Conservation (phyloP, 1,284 basidiomycete genomes). For the Cutaneotrichosporon sp. region DNA sequence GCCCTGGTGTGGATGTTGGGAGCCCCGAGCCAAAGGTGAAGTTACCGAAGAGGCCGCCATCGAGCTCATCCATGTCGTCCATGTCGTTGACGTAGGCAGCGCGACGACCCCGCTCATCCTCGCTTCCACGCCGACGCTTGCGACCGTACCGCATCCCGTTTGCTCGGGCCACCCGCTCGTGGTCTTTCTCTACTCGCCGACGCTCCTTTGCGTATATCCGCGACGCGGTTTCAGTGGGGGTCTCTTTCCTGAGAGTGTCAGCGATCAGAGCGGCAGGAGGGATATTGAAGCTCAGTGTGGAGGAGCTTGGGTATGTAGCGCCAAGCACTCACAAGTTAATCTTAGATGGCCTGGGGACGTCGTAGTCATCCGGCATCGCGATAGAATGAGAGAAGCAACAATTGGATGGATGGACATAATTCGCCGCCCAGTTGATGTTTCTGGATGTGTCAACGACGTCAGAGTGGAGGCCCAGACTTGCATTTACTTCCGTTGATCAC, state of each 20-base stretch:
- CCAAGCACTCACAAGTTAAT: background rate
- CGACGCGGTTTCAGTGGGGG: conserved; percentile 33
- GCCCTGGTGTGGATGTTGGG: background rate
- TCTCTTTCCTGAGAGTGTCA: conserved; percentile 36
- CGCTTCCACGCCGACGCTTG: conserved; percentile 4
- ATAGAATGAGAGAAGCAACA: background rate
- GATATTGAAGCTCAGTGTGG: too few species aligned
- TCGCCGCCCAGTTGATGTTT: background rate
- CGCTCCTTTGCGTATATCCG: conserved; percentile 38
- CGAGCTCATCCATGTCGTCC: background rate
- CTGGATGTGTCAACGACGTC: background rate
- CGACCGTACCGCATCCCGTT: conserved; percentile 27
- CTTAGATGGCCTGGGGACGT: background rate
- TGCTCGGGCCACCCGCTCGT: conserved; percentile 34
- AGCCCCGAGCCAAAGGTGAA: conserved; percentile 3
- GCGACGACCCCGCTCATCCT: background rate
- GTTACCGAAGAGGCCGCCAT: background rate
- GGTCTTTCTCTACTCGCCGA: conserved; percentile 20
- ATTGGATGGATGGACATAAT: background rate
- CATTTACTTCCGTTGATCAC: background rate
- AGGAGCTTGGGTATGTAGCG: too few species aligned
- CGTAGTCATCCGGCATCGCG: background rate
- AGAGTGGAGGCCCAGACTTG: background rate
- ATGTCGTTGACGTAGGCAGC: background rate
- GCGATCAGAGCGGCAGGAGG: background rate